Evolutionary conservation across 345 rosid species (phyloP).

Genomic region (Mallotus nudiflorus): DNA sequence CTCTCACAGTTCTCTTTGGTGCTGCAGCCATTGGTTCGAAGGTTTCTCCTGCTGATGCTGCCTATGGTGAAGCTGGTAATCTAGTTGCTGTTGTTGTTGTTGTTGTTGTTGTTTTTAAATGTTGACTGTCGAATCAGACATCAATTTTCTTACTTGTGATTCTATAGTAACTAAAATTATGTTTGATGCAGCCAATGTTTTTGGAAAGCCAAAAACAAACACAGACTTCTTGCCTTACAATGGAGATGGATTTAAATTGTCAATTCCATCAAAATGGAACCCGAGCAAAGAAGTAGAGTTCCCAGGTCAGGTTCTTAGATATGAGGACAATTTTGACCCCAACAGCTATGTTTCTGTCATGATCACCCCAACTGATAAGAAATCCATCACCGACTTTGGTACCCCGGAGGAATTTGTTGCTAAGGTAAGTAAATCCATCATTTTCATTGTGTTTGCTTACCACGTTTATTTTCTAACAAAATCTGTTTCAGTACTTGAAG

Average conservation of each 20-base stretch:
- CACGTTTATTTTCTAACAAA: too few relatives aligned
- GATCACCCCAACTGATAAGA: conserved; percentile 80
- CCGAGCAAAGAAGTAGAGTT: conserved; percentile 89
- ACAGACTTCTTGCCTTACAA: conserved; percentile 69
- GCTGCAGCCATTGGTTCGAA: conserved; percentile 77
- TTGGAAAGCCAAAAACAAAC: conserved; percentile 86
- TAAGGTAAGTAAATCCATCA: conserved; percentile 31
- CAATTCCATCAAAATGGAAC: conserved; percentile 89
- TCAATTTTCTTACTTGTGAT: too few relatives aligned
- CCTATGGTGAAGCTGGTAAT: conserved; percentile 98
- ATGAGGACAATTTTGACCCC: conserved; percentile 84
- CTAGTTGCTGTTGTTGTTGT: neutral
- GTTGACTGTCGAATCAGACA: too few relatives aligned
- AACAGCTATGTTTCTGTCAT: conserved; percentile 59
- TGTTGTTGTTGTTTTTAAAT: neutral
- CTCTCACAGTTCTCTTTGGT: conserved; percentile 74
- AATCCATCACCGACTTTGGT: conserved; percentile 78
- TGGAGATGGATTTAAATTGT: conserved; percentile 75
- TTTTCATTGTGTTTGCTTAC: too few relatives aligned
- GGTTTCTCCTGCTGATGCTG: conserved; percentile 93
- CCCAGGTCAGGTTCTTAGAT: conserved; percentile 90
- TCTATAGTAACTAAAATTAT: neutral
- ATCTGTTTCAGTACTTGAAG: too few relatives aligned
- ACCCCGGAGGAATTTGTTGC: conserved; percentile 75
- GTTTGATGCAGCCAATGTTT: conserved; percentile 70